These are phyloP conservation scores for Mollisiaceae sp. DNA, from an alignment of 2,329 filamentous ascomycete genomes.

Conservation along the genomic window DNA sequence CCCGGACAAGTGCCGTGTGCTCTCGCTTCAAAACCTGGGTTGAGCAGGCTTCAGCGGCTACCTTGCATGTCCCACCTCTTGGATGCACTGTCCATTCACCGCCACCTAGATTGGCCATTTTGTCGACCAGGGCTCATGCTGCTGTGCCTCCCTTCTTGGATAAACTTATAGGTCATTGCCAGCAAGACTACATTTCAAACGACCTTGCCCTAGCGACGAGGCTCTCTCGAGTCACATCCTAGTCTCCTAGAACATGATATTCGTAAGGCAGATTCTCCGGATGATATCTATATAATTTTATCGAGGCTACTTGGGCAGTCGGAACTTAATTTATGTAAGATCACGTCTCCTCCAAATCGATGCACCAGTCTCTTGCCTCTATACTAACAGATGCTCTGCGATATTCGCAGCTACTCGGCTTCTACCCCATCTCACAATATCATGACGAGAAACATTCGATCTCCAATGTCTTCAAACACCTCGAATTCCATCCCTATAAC, in stretches of 20 bases:
- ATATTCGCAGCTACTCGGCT: neutral
- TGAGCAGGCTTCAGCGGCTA: slow-evolving; percentile 14
- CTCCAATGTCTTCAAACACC: neutral
- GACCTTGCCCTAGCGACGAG: slow-evolving; percentile 14
- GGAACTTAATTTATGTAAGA: slow-evolving; percentile 4
- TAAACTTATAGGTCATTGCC: slow-evolving; percentile 9
- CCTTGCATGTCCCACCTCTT: slow-evolving; percentile 9
- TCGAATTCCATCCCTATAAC: neutral
- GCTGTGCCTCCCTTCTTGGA: slow-evolving; percentile 15
- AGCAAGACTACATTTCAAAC: slow-evolving; percentile 5
- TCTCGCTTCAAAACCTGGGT: neutral
- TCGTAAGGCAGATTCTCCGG: slow-evolving; percentile 18
- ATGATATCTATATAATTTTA: slow-evolving; percentile 17
- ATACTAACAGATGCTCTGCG: neutral
- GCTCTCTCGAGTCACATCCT: slow-evolving; percentile 13
- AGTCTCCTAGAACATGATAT: slow-evolving; percentile 8
- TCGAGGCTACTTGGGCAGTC: neutral
- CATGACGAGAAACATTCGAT: neutral
- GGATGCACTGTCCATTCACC: neutral
- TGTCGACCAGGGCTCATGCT: slow-evolving; percentile 9
- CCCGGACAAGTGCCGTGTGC: slow-evolving; percentile 3
- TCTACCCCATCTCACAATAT: neutral
- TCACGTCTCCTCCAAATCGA: neutral
- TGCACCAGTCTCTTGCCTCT: neutral
- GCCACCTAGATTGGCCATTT: slow-evolving; percentile 12